Base-by-base conservation (phyloP, 768 basidiomycete species). In the Amanita molliuscula region DNA sequence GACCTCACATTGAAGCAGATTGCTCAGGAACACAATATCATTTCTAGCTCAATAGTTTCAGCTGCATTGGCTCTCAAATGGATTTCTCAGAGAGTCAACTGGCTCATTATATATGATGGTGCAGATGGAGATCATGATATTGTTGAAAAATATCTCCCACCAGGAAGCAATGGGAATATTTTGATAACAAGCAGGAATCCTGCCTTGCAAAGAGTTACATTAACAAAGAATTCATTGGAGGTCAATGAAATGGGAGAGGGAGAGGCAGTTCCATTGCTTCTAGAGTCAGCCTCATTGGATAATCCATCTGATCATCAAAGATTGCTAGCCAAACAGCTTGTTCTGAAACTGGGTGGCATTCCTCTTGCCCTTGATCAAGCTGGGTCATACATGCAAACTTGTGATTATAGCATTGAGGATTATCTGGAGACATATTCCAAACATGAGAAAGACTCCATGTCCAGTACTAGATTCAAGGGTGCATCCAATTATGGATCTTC, bases 341-440 rank as follows among this genome's bases (percentile, higher is more conserved):
- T 41, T 11, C 15, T 16, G 34, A 25, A 36, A 34, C 2, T 49
- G 20, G 36, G 18, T 41, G 28, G 13, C 21, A 2, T 42, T 28
- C 53, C 54, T 15, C 42, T 57, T 7, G 55, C 57, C 23, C 36
- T 58, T 45, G 55, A 54, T 41, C 55, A 56, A 21, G 58, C 58
- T 43, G 58, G 54, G 11, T 54, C 56, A 21, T 43, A 52, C 31
- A 59, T 57, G 44, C 35, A 37, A 26, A 21, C 49, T 52, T 49
- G 43, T 25, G 28, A 45, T 6, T 57, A 46, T 37, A 28, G 35
- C 16, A 43, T 54, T n/a, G 29, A 55, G 37, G 40, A 51, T 21
- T 60, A 58, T 47, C 35, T 58, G 9, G 37, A 48, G 11, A 11
- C 47, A 4, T 56, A 50, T 38, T 18, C 8, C 8, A 31, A 29